Evolutionary conservation across 495 filamentous ascomycete species (phyloP).

Genomic region (Penicillium psychrofluorescens): DNA sequence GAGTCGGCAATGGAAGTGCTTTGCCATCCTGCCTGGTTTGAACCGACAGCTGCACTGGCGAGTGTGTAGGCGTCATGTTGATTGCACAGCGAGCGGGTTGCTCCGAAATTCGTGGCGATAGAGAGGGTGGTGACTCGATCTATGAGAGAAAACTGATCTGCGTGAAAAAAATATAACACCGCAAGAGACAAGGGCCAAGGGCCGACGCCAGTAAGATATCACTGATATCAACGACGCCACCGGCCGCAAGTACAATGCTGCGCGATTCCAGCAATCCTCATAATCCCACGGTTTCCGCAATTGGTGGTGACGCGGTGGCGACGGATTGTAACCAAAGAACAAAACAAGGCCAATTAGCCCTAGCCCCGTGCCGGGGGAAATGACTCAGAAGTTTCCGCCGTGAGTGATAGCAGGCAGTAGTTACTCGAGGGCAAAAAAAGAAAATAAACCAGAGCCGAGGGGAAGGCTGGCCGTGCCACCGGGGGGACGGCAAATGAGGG

Average conservation of each 20-base stretch:
- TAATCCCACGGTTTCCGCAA: constrained; percentile 12
- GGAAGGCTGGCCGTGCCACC: neutral
- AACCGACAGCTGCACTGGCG: constrained; percentile 24
- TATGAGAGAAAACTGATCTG: neutral
- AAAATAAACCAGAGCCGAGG: neutral
- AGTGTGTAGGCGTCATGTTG: constrained; percentile 2
- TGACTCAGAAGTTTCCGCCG: neutral
- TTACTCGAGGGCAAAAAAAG: neutral
- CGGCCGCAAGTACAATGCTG: constrained; percentile 2
- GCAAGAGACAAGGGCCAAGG: neutral
- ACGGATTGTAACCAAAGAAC: constrained; percentile 1
- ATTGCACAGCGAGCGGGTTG: neutral
- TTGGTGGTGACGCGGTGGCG: constrained; percentile 14
- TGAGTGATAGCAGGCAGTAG: too few species aligned
- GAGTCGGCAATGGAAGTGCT: constrained; percentile 2
- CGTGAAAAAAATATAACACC: neutral
- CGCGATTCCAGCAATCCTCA: constrained; percentile 3
- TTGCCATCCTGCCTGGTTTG: constrained; percentile 15
- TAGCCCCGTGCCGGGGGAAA: constrained; percentile 4
- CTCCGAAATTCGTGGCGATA: neutral
- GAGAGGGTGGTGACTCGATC: too few species aligned
- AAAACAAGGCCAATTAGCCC: neutral
- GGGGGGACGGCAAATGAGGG: neutral
- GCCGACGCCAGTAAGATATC: neutral
- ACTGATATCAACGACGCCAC: constrained; percentile 12